Percentiles rank a stretch among this genome's conserved stretches.
phyloP scores from a whole-genome alignment of 257 asterid species.

The Solanum clarkiae region DNA sequence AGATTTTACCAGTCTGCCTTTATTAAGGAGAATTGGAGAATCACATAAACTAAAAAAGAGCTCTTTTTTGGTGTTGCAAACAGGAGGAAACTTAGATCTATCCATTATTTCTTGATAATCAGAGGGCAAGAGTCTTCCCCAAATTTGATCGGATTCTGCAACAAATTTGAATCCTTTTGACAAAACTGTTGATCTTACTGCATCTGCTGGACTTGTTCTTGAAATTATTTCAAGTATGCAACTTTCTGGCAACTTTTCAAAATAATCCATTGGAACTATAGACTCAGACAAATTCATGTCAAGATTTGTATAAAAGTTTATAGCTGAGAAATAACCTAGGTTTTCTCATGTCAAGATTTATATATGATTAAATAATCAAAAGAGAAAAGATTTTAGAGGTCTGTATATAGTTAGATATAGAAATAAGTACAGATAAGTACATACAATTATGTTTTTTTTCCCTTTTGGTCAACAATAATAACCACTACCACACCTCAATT shows the following conservation, averaged over 20 bases:
- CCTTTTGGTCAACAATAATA: not conserved
- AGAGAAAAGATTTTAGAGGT: not conserved
- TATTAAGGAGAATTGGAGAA: conserved; percentile 11
- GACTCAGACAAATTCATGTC: not conserved
- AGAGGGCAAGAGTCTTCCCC: conserved; percentile 21
- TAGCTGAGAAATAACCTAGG: not conserved
- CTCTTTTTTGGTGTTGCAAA: conserved; percentile 14
- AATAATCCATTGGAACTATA: not conserved
- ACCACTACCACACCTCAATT: not conserved
- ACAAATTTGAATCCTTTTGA: conserved; percentile 10
- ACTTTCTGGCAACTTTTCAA: conserved; percentile 9
- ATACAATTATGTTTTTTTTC: not conserved
- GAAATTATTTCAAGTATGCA: conserved; percentile 27
- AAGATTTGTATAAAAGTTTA: not conserved
- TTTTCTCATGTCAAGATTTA: not conserved
- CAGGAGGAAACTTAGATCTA: not conserved
- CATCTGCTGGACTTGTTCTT: conserved; percentile 17
- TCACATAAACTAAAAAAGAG: conserved; percentile 15
- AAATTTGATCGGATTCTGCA: conserved; percentile 15
- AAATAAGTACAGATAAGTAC: not conserved
- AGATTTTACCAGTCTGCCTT: conserved; percentile 11
- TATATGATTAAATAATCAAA: not conserved
- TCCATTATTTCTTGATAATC: conserved; percentile 10
- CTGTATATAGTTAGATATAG: not conserved
- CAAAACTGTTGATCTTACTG: conserved; percentile 12